phyloP scores from a whole-genome alignment of 148 eudicot genomes.

The Camellia sinensis region DNA sequence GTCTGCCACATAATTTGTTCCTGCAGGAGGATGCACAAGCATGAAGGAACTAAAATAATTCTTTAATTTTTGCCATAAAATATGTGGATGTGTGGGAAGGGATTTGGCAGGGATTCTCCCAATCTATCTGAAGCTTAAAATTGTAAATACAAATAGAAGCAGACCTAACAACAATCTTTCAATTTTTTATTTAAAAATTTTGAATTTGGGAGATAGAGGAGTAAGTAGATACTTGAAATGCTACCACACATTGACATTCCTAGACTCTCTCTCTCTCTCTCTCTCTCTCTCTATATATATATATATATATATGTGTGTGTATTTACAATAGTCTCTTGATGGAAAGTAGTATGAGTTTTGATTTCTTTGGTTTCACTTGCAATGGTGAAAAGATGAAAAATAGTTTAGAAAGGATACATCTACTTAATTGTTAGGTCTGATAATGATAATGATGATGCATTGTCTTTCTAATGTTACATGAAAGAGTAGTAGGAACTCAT shows the following conservation, averaged over 20 bases:
- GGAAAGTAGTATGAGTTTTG: conserved; percentile 1
- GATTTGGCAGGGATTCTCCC: not conserved
- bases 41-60: not conserved
- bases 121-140: not conserved
- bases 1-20: not conserved
- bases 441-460: not conserved
- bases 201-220: not conserved
- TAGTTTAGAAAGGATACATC: conserved; percentile 1
- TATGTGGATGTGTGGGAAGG: too few relatives aligned
- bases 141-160: not conserved
- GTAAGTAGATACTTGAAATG: not conserved
- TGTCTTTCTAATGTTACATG: not conserved
- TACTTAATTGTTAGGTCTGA: not conserved
- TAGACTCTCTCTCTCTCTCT: too few relatives aligned
- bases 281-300: not conserved
- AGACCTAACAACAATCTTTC: not conserved
- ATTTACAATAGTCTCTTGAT: too few relatives aligned
- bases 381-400: not conserved
- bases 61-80: too few relatives aligned
- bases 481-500: not conserved
- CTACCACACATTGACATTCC: not conserved
- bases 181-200: not conserved
- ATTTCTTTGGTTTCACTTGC: conserved; percentile 3
- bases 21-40: not conserved
- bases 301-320: not conserved